A percentile compares a stretch with the other conserved stretches of the same genome.
These are phyloP conservation scores for Gracilaria caudata DNA, from an alignment of 23 red algal genomes.

Conservation along the genomic window DNA sequence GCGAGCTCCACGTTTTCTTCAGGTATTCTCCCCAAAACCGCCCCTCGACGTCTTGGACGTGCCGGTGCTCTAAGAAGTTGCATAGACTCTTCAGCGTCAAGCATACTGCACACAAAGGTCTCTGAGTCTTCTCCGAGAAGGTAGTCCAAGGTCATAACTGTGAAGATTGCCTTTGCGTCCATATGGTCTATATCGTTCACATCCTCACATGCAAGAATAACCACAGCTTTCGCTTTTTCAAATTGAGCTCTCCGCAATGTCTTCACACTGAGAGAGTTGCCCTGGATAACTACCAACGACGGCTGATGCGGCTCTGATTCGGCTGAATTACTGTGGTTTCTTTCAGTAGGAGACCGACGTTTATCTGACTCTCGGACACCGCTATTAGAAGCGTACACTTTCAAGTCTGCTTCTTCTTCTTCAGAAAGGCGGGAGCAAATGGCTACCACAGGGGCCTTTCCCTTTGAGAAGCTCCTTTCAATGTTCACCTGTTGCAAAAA, in stretches of 20 bases:
- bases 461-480: constrained; percentile 38
- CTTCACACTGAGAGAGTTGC: constrained; percentile 70
- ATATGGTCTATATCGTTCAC: constrained; percentile 63
- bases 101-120: constrained; percentile 80
- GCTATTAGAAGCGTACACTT: constrained; percentile 15
- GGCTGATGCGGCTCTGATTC: constrained; percentile 3
- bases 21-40: constrained; percentile 23
- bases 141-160: constrained; percentile 85
- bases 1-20: constrained; percentile 45
- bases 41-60: constrained; percentile 66
- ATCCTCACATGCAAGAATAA: constrained; percentile 77
- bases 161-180: constrained; percentile 82
- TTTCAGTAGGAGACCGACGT: not conserved
- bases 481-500: constrained; percentile 69
- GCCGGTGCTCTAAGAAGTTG: constrained; percentile 76
- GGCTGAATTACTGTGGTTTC: not conserved
- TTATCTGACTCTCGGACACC: constrained; percentile 9
- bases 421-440: constrained; percentile 66
- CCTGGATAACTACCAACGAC: constrained; percentile 68
- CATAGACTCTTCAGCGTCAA: constrained; percentile 87
- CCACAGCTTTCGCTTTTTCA: constrained; percentile 65
- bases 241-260: constrained; percentile 78
- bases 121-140: constrained; percentile 65
- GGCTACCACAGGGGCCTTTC: constrained; percentile 67
- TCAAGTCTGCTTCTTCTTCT: constrained; percentile 59